phyloP scores from a whole-genome alignment of 2,329 filamentous ascomycete genomes.

The Malbranchea zuffiana region DNA sequence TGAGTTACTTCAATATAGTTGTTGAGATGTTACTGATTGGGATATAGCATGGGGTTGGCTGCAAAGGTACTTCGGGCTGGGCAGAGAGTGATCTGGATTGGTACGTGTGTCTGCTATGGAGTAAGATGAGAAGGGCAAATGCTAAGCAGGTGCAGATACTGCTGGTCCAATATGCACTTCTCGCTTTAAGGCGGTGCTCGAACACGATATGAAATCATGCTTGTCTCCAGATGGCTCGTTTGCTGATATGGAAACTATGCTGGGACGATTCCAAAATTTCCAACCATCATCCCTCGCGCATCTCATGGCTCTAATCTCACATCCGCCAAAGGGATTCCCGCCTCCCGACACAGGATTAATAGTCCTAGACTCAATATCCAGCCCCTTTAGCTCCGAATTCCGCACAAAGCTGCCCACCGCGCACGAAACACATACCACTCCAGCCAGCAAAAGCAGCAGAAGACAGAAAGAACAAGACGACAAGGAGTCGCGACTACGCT shows the following conservation, averaged over 20 bases:
- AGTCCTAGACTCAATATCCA: conserved; percentile 67
- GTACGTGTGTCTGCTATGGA: conserved; percentile 51
- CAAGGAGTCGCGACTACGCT: conserved; percentile 21
- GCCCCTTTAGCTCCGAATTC: conserved; percentile 65
- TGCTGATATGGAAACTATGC: background rate
- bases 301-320: conserved; percentile 60
- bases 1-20: conserved; percentile 35
- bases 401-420: conserved; percentile 42
- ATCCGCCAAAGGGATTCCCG: conserved; percentile 54
- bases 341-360: conserved; percentile 55
- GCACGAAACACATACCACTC: too few species aligned
- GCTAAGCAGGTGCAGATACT: conserved; percentile 40
- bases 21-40: conserved; percentile 12
- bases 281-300: conserved; percentile 49
- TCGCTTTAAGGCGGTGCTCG: conserved; percentile 41
- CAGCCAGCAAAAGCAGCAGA: conserved; percentile 28
- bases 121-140: too few species aligned
- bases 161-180: conserved; percentile 38
- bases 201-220: conserved; percentile 12
- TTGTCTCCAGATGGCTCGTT: background rate
- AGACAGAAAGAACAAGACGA: conserved; percentile 9
- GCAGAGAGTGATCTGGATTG: conserved; percentile 67
- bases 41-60: conserved; percentile 56
- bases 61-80: conserved; percentile 51
- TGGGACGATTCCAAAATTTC: conserved; percentile 44